Conservation (phyloP, 2,329 filamentous ascomycete genomes). For the Ambrosiella cleistominuta region DNA sequence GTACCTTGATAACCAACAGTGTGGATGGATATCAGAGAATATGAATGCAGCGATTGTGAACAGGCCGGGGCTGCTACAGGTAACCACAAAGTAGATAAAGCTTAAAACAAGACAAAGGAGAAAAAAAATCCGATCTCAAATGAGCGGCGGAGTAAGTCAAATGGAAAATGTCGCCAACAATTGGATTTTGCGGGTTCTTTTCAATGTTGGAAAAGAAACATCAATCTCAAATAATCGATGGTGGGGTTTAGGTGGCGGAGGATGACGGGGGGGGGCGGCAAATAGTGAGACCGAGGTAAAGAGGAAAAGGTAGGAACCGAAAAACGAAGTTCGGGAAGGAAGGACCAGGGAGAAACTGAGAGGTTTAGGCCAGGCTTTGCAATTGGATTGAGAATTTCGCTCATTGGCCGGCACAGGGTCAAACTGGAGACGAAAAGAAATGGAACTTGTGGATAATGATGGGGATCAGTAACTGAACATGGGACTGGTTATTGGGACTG, state of each 20-base stretch:
- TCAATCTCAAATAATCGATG: conserved; percentile 2
- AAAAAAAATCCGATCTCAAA: conserved; percentile 2
- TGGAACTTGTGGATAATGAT: not conserved
- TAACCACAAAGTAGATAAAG: not conserved
- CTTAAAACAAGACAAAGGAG: not conserved
- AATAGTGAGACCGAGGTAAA: conserved; percentile 4
- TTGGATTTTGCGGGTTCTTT: not conserved
- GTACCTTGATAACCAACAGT: no score
- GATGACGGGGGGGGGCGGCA: not conserved
- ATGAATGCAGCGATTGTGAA: not conserved
- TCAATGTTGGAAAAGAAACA: conserved; percentile 3
- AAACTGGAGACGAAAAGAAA: not conserved
- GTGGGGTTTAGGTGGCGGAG: not conserved
- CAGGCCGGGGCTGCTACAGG: not conserved
- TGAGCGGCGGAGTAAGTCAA: conserved; percentile 12
- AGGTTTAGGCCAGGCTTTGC: conserved; percentile 7
- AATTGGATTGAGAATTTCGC: conserved; percentile 6
- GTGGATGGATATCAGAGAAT: no score
- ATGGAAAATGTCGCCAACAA: not conserved
- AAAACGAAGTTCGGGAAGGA: conserved; percentile 10
- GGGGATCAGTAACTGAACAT: not conserved
- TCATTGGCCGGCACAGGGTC: not conserved
- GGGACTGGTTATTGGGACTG: not conserved
- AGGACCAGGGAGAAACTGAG: conserved; percentile 4
- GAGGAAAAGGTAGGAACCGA: not conserved